phyloP scores from a whole-genome alignment of 192 early-diverging fungal genomes.

The Linnemannia schmuckeri region DNA sequence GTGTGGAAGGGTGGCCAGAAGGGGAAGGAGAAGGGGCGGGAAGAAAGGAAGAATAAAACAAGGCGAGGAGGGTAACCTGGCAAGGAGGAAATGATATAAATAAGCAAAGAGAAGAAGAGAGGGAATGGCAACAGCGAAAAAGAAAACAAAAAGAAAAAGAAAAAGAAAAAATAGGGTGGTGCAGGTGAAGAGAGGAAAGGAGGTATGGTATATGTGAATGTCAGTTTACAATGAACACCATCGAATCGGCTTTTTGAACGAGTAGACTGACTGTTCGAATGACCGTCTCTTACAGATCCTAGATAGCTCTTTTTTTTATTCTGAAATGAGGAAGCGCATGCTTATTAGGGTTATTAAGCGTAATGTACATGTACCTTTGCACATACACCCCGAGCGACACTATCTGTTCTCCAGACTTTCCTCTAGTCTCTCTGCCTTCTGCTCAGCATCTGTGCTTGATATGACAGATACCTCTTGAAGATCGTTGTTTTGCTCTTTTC shows the following conservation, averaged over 20 bases:
- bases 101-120: not conserved
- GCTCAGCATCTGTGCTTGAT: not conserved
- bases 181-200: not conserved
- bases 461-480: not conserved
- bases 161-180: not conserved
- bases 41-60: not conserved
- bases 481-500: not conserved
- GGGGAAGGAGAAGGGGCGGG: not conserved
- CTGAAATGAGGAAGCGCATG: conserved; percentile 1
- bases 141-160: not conserved
- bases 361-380: not conserved
- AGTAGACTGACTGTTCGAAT: too few species aligned
- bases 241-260: not conserved
- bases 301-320: not conserved
- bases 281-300: not conserved
- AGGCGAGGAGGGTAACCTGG: not conserved
- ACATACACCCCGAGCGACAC: not conserved
- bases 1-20: not conserved
- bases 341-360: conserved; percentile 1
- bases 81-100: not conserved
- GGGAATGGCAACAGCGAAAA: not conserved
- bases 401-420: not conserved
- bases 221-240: not conserved
- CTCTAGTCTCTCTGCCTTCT: not conserved
- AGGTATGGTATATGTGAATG: not conserved